Evolutionary conservation across 352 stramenopile genomes (phyloP).

Genomic region (Pythium periplocum): DNA sequence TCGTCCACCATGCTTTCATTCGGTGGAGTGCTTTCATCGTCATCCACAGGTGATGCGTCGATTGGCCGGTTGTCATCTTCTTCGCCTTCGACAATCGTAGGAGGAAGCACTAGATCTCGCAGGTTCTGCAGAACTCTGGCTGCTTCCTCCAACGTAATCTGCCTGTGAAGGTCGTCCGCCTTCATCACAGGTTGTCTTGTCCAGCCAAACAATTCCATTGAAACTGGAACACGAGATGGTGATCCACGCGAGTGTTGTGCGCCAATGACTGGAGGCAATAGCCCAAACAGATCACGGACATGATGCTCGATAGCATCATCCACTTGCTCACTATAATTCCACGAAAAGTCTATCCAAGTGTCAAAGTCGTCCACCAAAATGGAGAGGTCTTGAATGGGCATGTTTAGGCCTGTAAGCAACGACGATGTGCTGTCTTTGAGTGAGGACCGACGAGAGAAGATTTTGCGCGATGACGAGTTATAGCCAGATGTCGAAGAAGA

Average conservation of each 20-base stretch:
- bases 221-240: not conserved
- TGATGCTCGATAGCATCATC: constrained; percentile 7
- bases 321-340: constrained; percentile 17
- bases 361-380: constrained; percentile 11
- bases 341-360: constrained; percentile 32
- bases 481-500: not conserved
- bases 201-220: constrained; percentile 14
- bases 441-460: constrained; percentile 6
- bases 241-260: not conserved
- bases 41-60: not conserved
- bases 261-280: constrained; percentile 3
- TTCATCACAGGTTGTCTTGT: constrained; percentile 3
- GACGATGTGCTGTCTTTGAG: constrained; percentile 8
- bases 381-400: constrained; percentile 14
- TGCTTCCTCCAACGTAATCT: constrained; percentile 13
- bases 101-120: constrained; percentile 3
- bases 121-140: constrained; percentile 6
- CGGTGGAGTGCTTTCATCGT: not conserved
- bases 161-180: constrained; percentile 7
- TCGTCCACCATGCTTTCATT: not conserved
- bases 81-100: constrained; percentile 1
- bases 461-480: constrained; percentile 2
- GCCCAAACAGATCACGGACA: constrained; percentile 13
- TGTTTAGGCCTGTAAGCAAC: constrained; percentile 13
- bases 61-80: not conserved